Percentiles rank a stretch among this genome's conserved stretches.
These are phyloP conservation scores for Aspergillus sp. DNA, from an alignment of 2,329 filamentous ascomycete genomes.

Conservation along the genomic window DNA sequence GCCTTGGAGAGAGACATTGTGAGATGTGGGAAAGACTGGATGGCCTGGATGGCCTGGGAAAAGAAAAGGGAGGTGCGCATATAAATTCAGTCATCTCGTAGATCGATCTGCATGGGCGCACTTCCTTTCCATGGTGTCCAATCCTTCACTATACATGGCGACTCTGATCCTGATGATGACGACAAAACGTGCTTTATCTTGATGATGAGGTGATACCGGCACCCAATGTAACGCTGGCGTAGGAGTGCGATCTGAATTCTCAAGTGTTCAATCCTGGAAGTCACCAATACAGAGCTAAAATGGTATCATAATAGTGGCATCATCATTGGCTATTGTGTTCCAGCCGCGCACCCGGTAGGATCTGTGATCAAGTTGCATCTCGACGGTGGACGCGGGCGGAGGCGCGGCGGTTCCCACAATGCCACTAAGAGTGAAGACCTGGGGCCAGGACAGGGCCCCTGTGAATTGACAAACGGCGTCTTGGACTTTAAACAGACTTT, in stretches of 20 bases:
- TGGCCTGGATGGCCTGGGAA: too few species aligned
- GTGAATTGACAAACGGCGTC: background rate
- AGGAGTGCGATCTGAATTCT: background rate
- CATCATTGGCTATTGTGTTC: background rate
- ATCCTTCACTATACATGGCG: background rate
- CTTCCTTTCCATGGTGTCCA: background rate
- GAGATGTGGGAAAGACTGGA: background rate
- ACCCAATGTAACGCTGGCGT: background rate
- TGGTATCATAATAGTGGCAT: background rate
- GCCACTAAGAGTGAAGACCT: too few species aligned
- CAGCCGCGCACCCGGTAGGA: background rate
- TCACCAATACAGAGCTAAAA: background rate
- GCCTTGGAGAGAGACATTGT: background rate
- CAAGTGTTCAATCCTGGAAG: background rate
- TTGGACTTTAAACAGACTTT: background rate
- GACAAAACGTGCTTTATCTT: constrained; percentile 1
- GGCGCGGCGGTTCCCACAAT: too few species aligned
- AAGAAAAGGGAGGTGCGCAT: background rate
- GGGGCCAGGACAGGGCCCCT: background rate
- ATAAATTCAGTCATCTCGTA: background rate
- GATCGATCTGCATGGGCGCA: too few species aligned
- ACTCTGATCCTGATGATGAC: background rate
- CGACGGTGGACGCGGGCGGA: too few species aligned
- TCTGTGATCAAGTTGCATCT: background rate
- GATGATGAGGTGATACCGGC: background rate